A percentile compares a stretch with the other conserved stretches of the same genome.
Conservation (phyloP, 169 alveolate genomes). For the Pseudocohnilembus persalinus region DNA sequence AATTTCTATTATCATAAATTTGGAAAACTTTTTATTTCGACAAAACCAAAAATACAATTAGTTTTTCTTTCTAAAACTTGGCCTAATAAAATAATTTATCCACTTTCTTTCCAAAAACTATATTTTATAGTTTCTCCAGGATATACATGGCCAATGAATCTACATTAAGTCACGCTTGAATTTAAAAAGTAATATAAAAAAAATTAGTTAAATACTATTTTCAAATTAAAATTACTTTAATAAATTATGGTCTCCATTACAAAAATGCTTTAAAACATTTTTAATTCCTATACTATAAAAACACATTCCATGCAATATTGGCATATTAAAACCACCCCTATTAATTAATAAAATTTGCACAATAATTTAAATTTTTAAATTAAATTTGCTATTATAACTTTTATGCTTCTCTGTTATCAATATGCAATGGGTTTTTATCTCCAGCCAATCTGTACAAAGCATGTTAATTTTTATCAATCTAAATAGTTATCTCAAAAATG, state of each 20-base stretch:
- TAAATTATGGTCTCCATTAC: too few species aligned
- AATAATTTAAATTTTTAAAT: too few species aligned
- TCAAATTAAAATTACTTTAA: constrained; percentile 24
- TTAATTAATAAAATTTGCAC: too few species aligned
- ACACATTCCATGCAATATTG: constrained; percentile 87
- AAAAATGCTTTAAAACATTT: constrained; percentile 53
- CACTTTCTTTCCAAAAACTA: constrained; percentile 76
- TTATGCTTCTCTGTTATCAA: constrained; percentile 71
- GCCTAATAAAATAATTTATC: too few species aligned
- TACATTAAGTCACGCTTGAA: constrained; percentile 30
- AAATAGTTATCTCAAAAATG: too few species aligned
- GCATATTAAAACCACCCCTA: constrained; percentile 83
- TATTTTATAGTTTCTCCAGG: constrained; percentile 86
- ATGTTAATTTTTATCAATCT: constrained; percentile 74
- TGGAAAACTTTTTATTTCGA: too few species aligned
- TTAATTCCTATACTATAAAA: constrained; percentile 76
- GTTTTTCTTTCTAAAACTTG: too few species aligned
- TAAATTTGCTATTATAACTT: too few species aligned
- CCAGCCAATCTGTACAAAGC: constrained; percentile 78
- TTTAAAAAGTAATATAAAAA: too few species aligned
- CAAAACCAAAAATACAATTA: too few species aligned
- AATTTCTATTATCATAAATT: too few species aligned
- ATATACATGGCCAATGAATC: constrained; percentile 76
- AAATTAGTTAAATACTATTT: background rate
- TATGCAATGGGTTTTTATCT: constrained; percentile 85